Base-by-base conservation (phyloP, 2,329 filamentous ascomycete genomes). In the Colletotrichum musae region DNA sequence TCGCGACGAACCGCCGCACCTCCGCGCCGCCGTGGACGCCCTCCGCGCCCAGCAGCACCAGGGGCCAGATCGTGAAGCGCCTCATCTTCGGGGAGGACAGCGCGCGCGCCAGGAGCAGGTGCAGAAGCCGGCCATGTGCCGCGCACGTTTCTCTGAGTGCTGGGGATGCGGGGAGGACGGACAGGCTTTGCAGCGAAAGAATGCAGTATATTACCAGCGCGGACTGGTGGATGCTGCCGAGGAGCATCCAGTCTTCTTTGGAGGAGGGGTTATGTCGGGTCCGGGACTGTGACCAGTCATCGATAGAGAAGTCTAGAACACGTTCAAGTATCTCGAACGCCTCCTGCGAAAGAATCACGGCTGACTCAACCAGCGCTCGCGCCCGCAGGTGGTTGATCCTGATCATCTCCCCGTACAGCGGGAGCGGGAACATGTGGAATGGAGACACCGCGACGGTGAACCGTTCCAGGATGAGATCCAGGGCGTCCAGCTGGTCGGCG, bases 181-280 rank as follows among this genome's bases (percentile, higher is more conserved):
- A 73, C 5, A 79, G 18, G 69, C 76, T 79, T 62, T 80, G 80
- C 9, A 82, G 73, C 3, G 81, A 81, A 1, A 73, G 74, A 61
- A 81, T 75, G 74, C 78, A 80, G 72, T 82, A 82, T 9, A 82
- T 43, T 15, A 75, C 72, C 16, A 76, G 72, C 5, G 81, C 74
- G 13, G 73, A 70, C 59, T 77, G 76, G 58, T 78, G 77, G 5
- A 76, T 66, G 10, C 71, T 71, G 12, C 75, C 79, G 5, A 65
- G 6, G 13, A 43, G 6, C 6, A 71, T 52, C 79, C 79, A 81
- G 41, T 75, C 73, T 36, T 75, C 50, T 32, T 58, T 70, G 0
- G 73, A 72, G 5, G 53, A 68, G 5, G 72, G 70, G 41, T 77
- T 79, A 5, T 72, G 71, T 15, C 70, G 64, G 10, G 72, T 67